phyloP scores from a whole-genome alignment of 495 filamentous ascomycete species.

The Penicillium turbatum region DNA sequence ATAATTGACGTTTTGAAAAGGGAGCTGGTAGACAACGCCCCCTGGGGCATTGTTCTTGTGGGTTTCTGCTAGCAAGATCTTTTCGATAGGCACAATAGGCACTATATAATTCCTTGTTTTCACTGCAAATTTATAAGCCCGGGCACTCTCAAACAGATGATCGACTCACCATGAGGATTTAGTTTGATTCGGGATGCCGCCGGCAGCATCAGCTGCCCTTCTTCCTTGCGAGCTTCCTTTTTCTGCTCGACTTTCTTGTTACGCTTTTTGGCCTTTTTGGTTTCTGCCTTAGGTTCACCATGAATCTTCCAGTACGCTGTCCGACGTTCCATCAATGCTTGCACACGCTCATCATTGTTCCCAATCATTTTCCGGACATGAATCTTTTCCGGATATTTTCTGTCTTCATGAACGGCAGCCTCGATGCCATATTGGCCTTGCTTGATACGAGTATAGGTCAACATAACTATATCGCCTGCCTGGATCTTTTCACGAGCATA shows the following conservation, averaged over 20 bases:
- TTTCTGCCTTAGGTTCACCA: slow-evolving; percentile 24
- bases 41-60: slow-evolving; percentile 40
- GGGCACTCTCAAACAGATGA: neutral
- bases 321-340: slow-evolving; percentile 59
- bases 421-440: slow-evolving; percentile 53
- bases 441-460: slow-evolving; percentile 74
- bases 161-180: slow-evolving; percentile 35
- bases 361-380: slow-evolving; percentile 47
- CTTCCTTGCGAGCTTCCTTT: slow-evolving; percentile 27
- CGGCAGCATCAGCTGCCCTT: slow-evolving; percentile 28
- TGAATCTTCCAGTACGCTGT: slow-evolving; percentile 54
- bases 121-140: slow-evolving; percentile 27
- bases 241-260: slow-evolving; percentile 31
- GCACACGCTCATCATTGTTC: slow-evolving; percentile 46
- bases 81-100: slow-evolving; percentile 32
- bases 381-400: slow-evolving; percentile 45
- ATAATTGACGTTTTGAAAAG: slow-evolving; percentile 75
- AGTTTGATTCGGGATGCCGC: slow-evolving; percentile 35
- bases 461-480: slow-evolving; percentile 53
- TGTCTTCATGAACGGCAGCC: slow-evolving; percentile 65
- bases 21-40: slow-evolving; percentile 45
- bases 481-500: slow-evolving; percentile 53
- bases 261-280: slow-evolving; percentile 36
- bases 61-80: slow-evolving; percentile 38
- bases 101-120: slow-evolving; percentile 26